Base-by-base conservation (phyloP, 257 asterid species). In the Lycium ferocissimum region DNA sequence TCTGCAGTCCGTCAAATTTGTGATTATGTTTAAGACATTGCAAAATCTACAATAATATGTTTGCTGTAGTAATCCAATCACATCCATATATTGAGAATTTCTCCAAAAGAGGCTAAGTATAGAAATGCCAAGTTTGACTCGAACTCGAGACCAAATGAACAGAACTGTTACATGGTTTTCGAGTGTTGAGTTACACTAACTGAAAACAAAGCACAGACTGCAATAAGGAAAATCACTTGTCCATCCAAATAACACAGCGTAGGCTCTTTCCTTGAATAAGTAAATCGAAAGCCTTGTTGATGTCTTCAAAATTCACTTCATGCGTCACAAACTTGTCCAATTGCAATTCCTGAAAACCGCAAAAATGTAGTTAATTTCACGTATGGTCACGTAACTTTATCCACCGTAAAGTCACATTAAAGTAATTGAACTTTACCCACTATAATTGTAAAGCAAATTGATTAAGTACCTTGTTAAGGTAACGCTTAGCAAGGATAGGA, bases 191-290 rank as follows among this genome's bases (percentile, higher is more conserved):
- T 10, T 75, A 5, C 22, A 22, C 22, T 75, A 22, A 51, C 6
- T 51, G 40, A 51, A 75, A 75, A 47, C 59, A 47, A 73, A 2
- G 40, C 80, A 5, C n/a, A 73, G 6, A 13, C 59, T 22, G 82
- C 37, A 22, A 33, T 15, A 13, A 33, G 5, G 26, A 8, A 56
- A 13, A 66, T 91, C 89, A 93, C 88, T 90, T 90, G 62, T 92
- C 91, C 99, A 95, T 94, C 98, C 99, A 95, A 57, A 95, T 94
- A 87, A 95, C 97, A 85, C 98, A 93, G 56, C 96, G 91, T 43
- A 95, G 91, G 90, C 98, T 88, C 90, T 94, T 91, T 6, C 98
- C 97, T 85, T 91, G 85, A 38, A 92, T 12, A 45, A 95, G 91
- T 10, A 95, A 84, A 26, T 95, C 95, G 5, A 95, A 91, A 38